A percentile compares a stretch with the other conserved stretches of the same genome.
phyloP scores from a whole-genome alignment of 2,329 filamentous ascomycete species.

The Xylariaceae sp. region DNA sequence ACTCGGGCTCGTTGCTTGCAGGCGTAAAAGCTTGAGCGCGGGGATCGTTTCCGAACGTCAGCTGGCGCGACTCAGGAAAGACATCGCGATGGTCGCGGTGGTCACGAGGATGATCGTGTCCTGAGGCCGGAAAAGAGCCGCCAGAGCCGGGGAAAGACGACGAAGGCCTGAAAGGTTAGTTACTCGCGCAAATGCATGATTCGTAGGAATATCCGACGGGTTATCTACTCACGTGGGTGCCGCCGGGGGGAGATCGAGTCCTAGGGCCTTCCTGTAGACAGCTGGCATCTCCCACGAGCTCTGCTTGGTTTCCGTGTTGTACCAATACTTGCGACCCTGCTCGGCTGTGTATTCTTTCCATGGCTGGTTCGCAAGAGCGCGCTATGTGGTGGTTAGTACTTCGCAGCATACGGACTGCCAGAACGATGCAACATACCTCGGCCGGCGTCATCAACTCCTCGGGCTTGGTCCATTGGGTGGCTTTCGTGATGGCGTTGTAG shows the following conservation, averaged over 20 bases:
- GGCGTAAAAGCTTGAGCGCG: slow-evolving; percentile 56
- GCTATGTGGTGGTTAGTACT: slow-evolving; percentile 44
- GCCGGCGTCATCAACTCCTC: slow-evolving; percentile 77
- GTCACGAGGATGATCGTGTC: slow-evolving; percentile 30
- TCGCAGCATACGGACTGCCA: not conserved
- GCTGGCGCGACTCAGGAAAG: slow-evolving; percentile 52
- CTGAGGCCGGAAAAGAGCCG: slow-evolving; percentile 27
- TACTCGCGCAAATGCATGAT: not conserved
- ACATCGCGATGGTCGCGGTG: slow-evolving; percentile 36
- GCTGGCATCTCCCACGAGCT: slow-evolving; percentile 95
- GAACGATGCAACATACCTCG: slow-evolving; percentile 53
- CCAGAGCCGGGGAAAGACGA: slow-evolving; percentile 41
- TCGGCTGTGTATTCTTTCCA: slow-evolving; percentile 92
- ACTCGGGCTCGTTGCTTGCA: slow-evolving; percentile 68
- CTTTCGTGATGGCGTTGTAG: slow-evolving; percentile 79
- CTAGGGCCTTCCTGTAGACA: slow-evolving; percentile 68
- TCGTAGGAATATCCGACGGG: not conserved
- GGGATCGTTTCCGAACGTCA: slow-evolving; percentile 52
- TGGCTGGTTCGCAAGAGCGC: slow-evolving; percentile 72
- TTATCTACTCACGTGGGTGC: slow-evolving; percentile 38
- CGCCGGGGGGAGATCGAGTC: slow-evolving; percentile 46
- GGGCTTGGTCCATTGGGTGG: slow-evolving; percentile 92
- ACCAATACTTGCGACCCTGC: slow-evolving; percentile 90
- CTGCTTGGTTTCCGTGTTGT: slow-evolving; percentile 84
- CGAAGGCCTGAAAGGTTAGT: slow-evolving; percentile 29